A percentile compares a stretch with the other conserved stretches of the same genome.
Conservation (phyloP, 1,139 yeast species). For the Wickerhamiella pararugosa region DNA sequence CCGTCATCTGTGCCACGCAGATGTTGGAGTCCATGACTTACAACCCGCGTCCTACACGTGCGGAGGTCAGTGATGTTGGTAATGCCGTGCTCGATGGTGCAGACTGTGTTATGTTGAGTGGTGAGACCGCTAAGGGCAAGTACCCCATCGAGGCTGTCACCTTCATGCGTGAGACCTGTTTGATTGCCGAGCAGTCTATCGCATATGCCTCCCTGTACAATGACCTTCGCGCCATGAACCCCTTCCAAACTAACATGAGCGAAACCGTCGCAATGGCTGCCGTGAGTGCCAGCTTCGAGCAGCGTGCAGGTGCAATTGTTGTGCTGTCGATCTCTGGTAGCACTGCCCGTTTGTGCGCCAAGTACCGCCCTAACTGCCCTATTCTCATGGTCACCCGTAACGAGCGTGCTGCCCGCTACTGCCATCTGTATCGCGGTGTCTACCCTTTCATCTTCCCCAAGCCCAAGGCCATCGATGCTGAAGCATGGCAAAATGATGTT, state of each 20-base stretch:
- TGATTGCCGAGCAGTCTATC: slow-evolving; percentile 94
- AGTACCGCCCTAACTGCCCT: slow-evolving; percentile 96
- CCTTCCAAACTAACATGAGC: slow-evolving; percentile 81
- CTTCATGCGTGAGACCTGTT: slow-evolving; percentile 96
- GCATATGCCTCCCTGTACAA: slow-evolving; percentile 78
- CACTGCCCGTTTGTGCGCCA: slow-evolving; percentile 90
- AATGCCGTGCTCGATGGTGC: slow-evolving; percentile 99
- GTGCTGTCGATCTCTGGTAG: slow-evolving; percentile 90
- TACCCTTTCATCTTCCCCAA: slow-evolving; percentile 81
- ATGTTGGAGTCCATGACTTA: slow-evolving; percentile 99
- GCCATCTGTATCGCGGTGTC: slow-evolving; percentile 96
- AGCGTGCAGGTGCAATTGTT: slow-evolving; percentile 90
- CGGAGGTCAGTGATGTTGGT: slow-evolving; percentile 98
- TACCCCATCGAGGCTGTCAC: slow-evolving; percentile 95
- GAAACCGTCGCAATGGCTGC: slow-evolving; percentile 98
- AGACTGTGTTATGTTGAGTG: slow-evolving; percentile 98
- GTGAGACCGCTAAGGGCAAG: slow-evolving; percentile 99
- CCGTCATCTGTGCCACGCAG: slow-evolving; percentile 99
- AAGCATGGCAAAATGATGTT: slow-evolving; percentile 95
- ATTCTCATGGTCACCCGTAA: slow-evolving; percentile 97
- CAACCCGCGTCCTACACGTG: slow-evolving; percentile 99
- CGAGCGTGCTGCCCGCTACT: slow-evolving; percentile 80
- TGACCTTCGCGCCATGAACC: slow-evolving; percentile 75
- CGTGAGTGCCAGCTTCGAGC: slow-evolving; percentile 91
- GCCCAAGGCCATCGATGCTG: slow-evolving; percentile 36